Conservation (phyloP, 306 rosid genomes). For the Phaseolus lunatus region DNA sequence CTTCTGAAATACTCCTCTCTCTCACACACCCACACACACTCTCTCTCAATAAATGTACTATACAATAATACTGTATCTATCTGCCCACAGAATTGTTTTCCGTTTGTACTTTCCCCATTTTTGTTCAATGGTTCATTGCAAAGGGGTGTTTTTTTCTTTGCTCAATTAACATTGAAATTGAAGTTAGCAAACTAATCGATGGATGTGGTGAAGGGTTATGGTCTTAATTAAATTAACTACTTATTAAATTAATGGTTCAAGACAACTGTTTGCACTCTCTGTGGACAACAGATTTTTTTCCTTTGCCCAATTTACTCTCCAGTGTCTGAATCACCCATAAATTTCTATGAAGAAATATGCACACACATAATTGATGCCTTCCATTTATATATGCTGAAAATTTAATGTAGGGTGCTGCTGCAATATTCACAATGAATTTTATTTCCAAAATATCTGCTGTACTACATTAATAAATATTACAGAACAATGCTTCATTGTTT, state of each 20-base stretch:
- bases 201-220: constrained; percentile 43
- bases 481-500: neutral
- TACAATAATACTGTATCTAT: constrained; percentile 42
- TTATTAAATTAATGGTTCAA: neutral
- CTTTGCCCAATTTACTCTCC: neutral
- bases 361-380: neutral
- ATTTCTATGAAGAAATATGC: neutral
- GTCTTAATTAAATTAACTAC: constrained; percentile 21
- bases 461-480: neutral
- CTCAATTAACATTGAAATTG: neutral
- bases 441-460: neutral
- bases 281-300: constrained; percentile 3
- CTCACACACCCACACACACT: neutral
- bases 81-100: constrained; percentile 62
- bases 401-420: neutral
- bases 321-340: constrained; percentile 29
- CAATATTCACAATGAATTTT: constrained; percentile 11
- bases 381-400: neutral
- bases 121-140: constrained; percentile 43
- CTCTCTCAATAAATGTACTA: constrained; percentile 47
- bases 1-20: constrained; percentile 76
- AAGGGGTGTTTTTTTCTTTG: constrained; percentile 32
- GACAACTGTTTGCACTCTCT: constrained; percentile 32
- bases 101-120: constrained; percentile 52
- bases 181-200: constrained; percentile 25